Base-by-base conservation (phyloP, 2,329 filamentous ascomycete genomes). In the Fusarium brachygibbosum region DNA sequence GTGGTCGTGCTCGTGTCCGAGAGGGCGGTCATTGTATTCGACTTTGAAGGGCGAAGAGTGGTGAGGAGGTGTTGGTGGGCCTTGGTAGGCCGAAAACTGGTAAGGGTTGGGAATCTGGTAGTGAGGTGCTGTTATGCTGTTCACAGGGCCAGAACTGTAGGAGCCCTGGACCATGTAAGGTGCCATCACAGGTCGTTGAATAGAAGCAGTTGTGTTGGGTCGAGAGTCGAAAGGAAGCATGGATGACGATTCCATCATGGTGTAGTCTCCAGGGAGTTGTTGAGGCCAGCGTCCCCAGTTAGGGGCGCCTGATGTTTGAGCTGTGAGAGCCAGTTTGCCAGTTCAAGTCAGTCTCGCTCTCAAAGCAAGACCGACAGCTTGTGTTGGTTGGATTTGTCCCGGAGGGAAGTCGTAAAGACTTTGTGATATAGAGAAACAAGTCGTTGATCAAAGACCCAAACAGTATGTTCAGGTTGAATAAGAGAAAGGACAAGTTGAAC, bases 281-380 rank as follows among this genome's bases (percentile, higher is more conserved):
- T 84, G 77, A 68, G 82, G 78, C 84, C 86, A 88, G 70, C 85
- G 85, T 72, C 81, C 83, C 88, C 87, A 90, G 78, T n/a, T n/a
- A n/a, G 82, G 79, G 68, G 80, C 74, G 46, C 79, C 79, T 63
- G 82, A 77, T 57, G 82, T 76, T 73, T 84, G 81, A 74, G 82
- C 78, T 58, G 82, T 80, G 72, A 86, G 80, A 71, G 84, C 83
- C 84, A 88, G 80, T 61, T 68, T 74, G 70, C 57, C 45, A 58
- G 37, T 60, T 52, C 28, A 62, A 40, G 61, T 71, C 68, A 73
- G 74, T 57, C 74, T 71, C 69, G 70, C 71, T 48, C 23, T 54
- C 12, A 48, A 41, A 68, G 71, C 71, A 75, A 76, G 72, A 76
- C 70, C 53, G 64, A 70, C 58, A 17, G 45, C n/a, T 50, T 44